These are phyloP conservation scores for Skeletonema menzelii DNA, from an alignment of 108 stramenopile species.

Conservation along the genomic window DNA sequence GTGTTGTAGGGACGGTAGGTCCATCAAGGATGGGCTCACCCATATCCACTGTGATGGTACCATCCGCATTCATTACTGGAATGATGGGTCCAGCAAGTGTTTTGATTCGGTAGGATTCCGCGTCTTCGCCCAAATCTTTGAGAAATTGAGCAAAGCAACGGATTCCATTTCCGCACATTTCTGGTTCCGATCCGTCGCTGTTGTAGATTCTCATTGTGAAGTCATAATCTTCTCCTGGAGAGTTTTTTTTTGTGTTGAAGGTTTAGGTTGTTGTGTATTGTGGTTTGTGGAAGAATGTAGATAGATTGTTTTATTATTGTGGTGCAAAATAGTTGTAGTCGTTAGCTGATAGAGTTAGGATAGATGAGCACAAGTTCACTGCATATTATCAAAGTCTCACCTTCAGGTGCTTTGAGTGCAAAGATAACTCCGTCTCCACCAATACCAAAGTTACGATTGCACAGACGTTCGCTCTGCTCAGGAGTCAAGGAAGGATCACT, in stretches of 20 bases:
- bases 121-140: slow-evolving; percentile 86
- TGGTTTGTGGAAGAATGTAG: background rate
- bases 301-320: background rate
- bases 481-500: slow-evolving; percentile 81
- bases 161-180: slow-evolving; percentile 99
- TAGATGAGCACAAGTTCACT: no score
- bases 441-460: slow-evolving; percentile 93
- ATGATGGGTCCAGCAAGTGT: slow-evolving; percentile 94
- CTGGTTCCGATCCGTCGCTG: slow-evolving; percentile 92
- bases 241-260: slow-evolving; percentile 10
- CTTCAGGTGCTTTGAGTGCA: slow-evolving; percentile 82
- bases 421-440: slow-evolving; percentile 99
- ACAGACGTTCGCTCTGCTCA: slow-evolving; percentile 80
- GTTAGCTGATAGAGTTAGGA: background rate
- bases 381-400: slow-evolving; percentile 14
- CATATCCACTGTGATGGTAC: slow-evolving; percentile 96
- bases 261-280: background rate
- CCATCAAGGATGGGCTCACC: slow-evolving; percentile 88
- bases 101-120: slow-evolving; percentile 82
- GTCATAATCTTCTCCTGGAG: slow-evolving; percentile 72
- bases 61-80: slow-evolving; percentile 92
- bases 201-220: slow-evolving; percentile 98
- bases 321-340: background rate
- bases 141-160: slow-evolving; percentile 95
- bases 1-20: slow-evolving; percentile 87